Evolutionary conservation across 2,329 filamentous ascomycete genomes (phyloP).

Genomic region (Diaporthe sp.): DNA sequence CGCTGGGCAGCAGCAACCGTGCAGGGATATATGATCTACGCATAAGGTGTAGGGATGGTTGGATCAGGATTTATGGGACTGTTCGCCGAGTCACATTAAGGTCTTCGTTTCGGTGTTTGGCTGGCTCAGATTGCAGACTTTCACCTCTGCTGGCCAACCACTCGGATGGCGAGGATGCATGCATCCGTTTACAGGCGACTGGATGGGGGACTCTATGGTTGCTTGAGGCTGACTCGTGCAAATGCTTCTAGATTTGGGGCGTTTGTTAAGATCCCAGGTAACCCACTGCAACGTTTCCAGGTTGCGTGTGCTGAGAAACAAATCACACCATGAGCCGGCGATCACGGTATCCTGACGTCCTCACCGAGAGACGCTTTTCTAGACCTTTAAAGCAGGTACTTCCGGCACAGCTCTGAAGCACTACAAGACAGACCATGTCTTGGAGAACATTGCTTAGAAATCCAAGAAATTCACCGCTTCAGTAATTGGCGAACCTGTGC

Average conservation of each 20-base stretch:
- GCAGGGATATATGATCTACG: slow-evolving; percentile 20
- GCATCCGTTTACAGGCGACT: neutral
- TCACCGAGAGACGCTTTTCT: neutral
- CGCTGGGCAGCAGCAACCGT: neutral
- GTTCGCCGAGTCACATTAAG: slow-evolving; percentile 4
- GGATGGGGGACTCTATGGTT: neutral
- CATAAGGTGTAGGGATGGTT: neutral
- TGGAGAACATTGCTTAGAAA: neutral
- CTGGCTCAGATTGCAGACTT: neutral
- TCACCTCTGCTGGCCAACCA: neutral
- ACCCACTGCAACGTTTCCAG: neutral
- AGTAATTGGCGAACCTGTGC: neutral
- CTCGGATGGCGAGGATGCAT: neutral
- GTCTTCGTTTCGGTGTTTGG: neutral
- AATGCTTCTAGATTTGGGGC: neutral
- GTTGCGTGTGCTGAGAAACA: neutral
- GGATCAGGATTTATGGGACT: neutral
- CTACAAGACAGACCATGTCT: neutral
- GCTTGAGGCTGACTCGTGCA: slow-evolving; percentile 4
- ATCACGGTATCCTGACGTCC: slow-evolving; percentile 6
- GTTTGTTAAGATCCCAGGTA: neutral
- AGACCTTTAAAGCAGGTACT: neutral
- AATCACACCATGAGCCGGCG: slow-evolving; percentile 1
- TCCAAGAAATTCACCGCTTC: neutral
- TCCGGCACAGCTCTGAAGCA: neutral